Evolutionary conservation across 2,329 filamentous ascomycete species (phyloP).

Genomic region (Fusarium sp.): DNA sequence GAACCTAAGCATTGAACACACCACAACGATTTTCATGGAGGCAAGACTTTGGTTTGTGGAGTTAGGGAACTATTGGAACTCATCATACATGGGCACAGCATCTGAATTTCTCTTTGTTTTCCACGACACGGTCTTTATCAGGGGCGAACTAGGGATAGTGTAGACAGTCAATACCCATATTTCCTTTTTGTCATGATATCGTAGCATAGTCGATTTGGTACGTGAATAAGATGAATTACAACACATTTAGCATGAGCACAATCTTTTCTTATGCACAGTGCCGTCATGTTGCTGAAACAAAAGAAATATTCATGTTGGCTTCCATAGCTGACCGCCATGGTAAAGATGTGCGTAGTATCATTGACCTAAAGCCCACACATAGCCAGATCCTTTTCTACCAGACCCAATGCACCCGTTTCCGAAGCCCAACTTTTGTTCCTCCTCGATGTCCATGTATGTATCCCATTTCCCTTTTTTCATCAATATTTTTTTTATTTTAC

Average conservation of each 20-base stretch:
- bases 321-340: slow-evolving; percentile 34
- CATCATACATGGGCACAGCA: slow-evolving; percentile 43
- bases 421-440: slow-evolving; percentile 65
- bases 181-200: slow-evolving; percentile 43
- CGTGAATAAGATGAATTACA: slow-evolving; percentile 11
- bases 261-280: not conserved
- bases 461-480: too few species aligned
- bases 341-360: slow-evolving; percentile 37
- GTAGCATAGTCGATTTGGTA: slow-evolving; percentile 14
- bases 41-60: slow-evolving; percentile 45
- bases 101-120: slow-evolving; percentile 39
- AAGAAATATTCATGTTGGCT: slow-evolving; percentile 36
- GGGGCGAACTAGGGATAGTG: slow-evolving; percentile 46
- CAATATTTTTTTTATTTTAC: slow-evolving; percentile 64
- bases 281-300: slow-evolving; percentile 19
- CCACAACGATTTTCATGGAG: slow-evolving; percentile 36
- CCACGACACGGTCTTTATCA: slow-evolving; percentile 37
- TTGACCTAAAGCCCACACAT: slow-evolving; percentile 28
- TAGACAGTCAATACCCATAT: slow-evolving; percentile 52
- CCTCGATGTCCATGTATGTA: slow-evolving; percentile 11
- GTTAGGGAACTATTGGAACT: slow-evolving; percentile 42
- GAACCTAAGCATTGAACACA: slow-evolving; percentile 34
- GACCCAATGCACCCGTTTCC: slow-evolving; percentile 53
- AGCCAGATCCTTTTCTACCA: slow-evolving; percentile 37
- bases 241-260: not conserved